Evolutionary conservation across 345 rosid genomes (phyloP), one percentile per base, ranked within the genome.

Genomic region (Eucalyptus marginata): DNA sequence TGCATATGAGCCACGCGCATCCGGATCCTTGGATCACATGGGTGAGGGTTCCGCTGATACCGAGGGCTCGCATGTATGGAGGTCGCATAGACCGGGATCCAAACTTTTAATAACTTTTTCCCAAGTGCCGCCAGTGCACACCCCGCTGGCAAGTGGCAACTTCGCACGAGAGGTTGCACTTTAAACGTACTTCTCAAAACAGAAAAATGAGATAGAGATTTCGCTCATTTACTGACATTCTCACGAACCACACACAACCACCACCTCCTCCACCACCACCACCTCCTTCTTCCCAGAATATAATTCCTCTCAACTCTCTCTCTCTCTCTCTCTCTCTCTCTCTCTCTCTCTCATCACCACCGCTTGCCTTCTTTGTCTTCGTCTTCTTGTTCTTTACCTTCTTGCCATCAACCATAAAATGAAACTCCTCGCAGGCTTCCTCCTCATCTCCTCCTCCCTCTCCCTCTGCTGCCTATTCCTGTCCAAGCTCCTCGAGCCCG

Each of bases 401-500:
- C 13, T 86, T 86, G 27, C 29, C 49, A 54, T 33, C 44, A 18
- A 29, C 24, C 52, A 58, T 9, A n/a, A 24, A 51, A 86, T 86
- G 43, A 52, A 31, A 49, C 27, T 33, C 87, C 62, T 86, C 66
- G 87, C 36, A 18, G 56, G 62, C 43, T 86, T 86, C 87, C 87
- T 86, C 87, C 79, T 87, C 29, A 9, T 46, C 64, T 87, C 81
- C 88, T 59, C 71, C 88, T 59, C 66, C 79, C 76, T 87, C 31
- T 87, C 51, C 80, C 50, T 85, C 58, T 85, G 54, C 56, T 49
- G 51, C 87, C 15, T 58, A 44, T n/a, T 44, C 52, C 49, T 47
- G 51, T 43, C 88, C 76, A 56, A 51, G 88, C 29, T 87, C 80
- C 50, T 87, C 43, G 91, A 93, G 86, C 94, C 94, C 0, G 92